A percentile compares a stretch with the other conserved stretches of the same genome.
Conservation (phyloP, 1,284 basidiomycete genomes). For the Trametes versicolor region DNA sequence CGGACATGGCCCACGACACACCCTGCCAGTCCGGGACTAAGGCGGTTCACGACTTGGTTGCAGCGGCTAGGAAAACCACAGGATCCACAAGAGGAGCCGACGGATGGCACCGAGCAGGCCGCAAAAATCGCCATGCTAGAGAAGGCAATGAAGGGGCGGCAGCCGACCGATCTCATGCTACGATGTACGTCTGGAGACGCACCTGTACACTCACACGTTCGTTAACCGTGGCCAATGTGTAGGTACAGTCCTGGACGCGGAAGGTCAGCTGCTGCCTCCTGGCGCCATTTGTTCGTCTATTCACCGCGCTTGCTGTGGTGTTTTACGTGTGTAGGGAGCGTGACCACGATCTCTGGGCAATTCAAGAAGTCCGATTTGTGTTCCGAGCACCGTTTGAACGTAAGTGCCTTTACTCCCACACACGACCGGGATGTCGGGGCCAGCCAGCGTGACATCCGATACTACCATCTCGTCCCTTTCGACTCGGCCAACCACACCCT, state of each 20-base stretch:
- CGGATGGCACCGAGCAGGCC: conserved; percentile 71
- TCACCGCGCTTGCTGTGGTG: conserved; percentile 5
- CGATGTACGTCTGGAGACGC: conserved; percentile 66
- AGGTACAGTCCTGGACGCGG: conserved; percentile 90
- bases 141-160: conserved; percentile 83
- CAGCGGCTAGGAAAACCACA: conserved; percentile 19
- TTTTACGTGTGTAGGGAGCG: conserved; percentile 68
- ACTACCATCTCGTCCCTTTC: too few relatives aligned
- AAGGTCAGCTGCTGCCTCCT: conserved; percentile 57
- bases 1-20: conserved; percentile 20
- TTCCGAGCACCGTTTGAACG: conserved; percentile 88
- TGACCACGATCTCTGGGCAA: conserved; percentile 90
- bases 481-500: too few relatives aligned
- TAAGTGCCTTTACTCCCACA: conserved; percentile 48
- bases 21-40: conserved; percentile 6
- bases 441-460: background rate
- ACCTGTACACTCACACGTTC: conserved; percentile 18
- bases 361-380: conserved; percentile 93
- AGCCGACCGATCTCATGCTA: conserved; percentile 83
- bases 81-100: conserved; percentile 40
- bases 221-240: conserved; percentile 33
- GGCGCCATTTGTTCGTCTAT: background rate
- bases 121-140: conserved; percentile 78
- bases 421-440: background rate
- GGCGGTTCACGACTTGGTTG: conserved; percentile 33